Base-by-base conservation (phyloP, 2,329 filamentous ascomycete genomes). In the Colletotrichum sojae region DNA sequence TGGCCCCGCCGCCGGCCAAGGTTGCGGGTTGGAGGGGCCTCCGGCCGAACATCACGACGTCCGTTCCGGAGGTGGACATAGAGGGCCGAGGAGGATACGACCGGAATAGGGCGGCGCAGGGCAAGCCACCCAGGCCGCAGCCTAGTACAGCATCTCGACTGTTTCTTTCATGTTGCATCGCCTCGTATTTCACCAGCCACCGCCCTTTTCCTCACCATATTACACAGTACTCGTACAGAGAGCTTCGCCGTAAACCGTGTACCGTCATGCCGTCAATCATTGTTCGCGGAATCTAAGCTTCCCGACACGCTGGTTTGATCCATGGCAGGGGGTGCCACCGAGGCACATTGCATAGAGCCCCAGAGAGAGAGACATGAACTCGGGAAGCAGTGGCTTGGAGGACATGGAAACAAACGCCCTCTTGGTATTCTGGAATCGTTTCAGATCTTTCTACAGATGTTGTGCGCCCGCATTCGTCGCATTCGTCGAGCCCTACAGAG, bases 131-230 rank as follows among this genome's bases (percentile, higher is more conserved):
- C 31, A 36, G 31, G 31, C 31, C 31, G 31, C 31, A 36, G 31
- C 9, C 31, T 31, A 15, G 18, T 43, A 59, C 16, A 27, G 8
- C 25, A 48, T 16, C 10, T 36, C 43, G 3, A 16, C 25, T 20
- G 55, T 49, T 49, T 58, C 25, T 49, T 49, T 58, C 25, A 58
- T 15, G 45, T 45, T 40, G 56, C 31, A 59, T 59, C 45, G 13
- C 25, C 43, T 25, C 15, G 56, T 51, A 51, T 59, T 49, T 27
- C 43, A 31, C 4, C 40, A 16, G 46, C n/a, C 46, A n/a, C 20
- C 46, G n/a, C 20, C 46, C 46, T 22, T 6, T 22, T n/a, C n/a
- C n/a, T 12, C 46, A 36, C 31, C 31, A 8, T 36, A 36, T 36
- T 36, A 36, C 31, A 36, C 22, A 36, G 31, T 36, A 36, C 31